Evolutionary conservation across 2,329 filamentous ascomycete genomes (phyloP).

Genomic region (Penicillium polonicum): DNA sequence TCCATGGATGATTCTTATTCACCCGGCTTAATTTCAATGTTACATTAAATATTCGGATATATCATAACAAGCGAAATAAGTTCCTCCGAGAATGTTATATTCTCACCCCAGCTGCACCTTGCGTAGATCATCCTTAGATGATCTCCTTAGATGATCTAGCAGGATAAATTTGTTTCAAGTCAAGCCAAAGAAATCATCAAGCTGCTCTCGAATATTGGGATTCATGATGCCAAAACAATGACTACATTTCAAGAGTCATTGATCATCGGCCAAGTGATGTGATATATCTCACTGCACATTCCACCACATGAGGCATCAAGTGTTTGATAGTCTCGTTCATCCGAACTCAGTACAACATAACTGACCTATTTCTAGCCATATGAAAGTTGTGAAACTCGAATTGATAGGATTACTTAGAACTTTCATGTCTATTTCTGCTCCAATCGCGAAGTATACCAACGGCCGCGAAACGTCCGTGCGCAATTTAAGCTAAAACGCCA

Average conservation of each 20-base stretch:
- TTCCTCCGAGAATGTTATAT: background rate
- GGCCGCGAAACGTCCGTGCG: background rate
- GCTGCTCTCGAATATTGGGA: background rate
- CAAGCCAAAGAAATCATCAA: background rate
- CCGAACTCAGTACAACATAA: background rate
- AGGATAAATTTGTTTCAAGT: too few relatives aligned
- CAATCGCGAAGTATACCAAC: background rate
- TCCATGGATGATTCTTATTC: background rate
- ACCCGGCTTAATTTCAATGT: background rate
- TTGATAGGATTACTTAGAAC: background rate
- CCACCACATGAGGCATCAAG: background rate
- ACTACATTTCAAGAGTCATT: too few relatives aligned
- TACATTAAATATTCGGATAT: background rate
- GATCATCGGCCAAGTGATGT: too few relatives aligned
- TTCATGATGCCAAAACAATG: background rate
- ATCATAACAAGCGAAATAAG: background rate
- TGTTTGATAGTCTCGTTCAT: background rate
- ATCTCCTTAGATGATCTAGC: background rate
- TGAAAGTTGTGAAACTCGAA: background rate
- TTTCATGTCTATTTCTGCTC: too few relatives aligned
- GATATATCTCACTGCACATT: background rate
- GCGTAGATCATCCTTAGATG: background rate
- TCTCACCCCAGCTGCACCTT: too few relatives aligned
- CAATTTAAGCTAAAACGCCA: background rate
- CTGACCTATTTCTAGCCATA: background rate